Base-by-base conservation (phyloP, 1,139 yeast genomes). In the Schizosaccharomyces versatilis region DNA sequence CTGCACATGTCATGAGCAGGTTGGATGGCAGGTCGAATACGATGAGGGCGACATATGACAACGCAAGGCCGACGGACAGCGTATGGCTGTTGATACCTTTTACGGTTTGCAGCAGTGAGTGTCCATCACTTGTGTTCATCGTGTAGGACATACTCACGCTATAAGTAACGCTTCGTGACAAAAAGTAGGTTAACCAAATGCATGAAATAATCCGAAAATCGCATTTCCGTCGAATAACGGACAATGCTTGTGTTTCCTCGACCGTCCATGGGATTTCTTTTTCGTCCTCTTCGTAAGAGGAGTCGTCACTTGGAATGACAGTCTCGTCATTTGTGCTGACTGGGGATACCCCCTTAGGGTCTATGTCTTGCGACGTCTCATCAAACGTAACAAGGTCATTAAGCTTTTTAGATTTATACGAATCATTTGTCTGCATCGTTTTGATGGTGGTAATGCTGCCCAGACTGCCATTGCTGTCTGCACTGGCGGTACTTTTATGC, bases 31-130 rank as follows among this genome's bases (percentile, higher is more conserved):
- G 73, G 65, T 82, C 93, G 60, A 79, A 77, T 38, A 79, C 65
- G 36, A 80, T 69, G 63, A 82, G 81, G 7, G 86, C 85, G 19
- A 81, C 81, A 62, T 80, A 82, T 65, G 81, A 82, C 8, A 81
- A 73, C 12, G 84, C 79, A 61, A 71, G 12, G 41, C 41, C 41
- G 14, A 39, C 6, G 3, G 41, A 39, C 6, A 39, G 6, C 12
- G 41, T 39, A 6, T 39, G 41, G 14, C 14, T 12, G 14, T 39
- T 39, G 14, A 39, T 12, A 12, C 41, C 41, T 17, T 17, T 17
- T 12, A 39, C 41, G 14, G 41, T 39, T 14, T 39, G 41, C 41
- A 39, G 41, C 12, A 39, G 41, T 3, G 41, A 39, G 14, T 39
- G 41, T 12, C 41, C 41, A 12, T 39, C 14, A 39, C 14, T 12